These are phyloP conservation scores for Cucurbita ficifolia DNA, from an alignment of 306 rosid genomes.

Conservation along the genomic window DNA sequence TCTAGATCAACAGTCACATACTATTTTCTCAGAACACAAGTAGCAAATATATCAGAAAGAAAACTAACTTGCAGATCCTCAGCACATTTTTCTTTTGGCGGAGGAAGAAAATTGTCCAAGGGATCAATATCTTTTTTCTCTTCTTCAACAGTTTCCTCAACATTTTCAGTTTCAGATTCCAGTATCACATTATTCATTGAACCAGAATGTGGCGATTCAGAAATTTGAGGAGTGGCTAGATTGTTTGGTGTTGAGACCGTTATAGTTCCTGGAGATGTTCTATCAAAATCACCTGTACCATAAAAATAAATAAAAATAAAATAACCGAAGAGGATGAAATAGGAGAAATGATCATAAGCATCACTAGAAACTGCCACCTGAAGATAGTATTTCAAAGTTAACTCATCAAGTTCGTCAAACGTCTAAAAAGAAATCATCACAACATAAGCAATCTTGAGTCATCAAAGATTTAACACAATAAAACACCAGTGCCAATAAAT, in stretches of 20 bases:
- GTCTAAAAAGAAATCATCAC: not conserved
- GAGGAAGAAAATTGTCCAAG: constrained; percentile 65
- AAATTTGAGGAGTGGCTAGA: constrained; percentile 38
- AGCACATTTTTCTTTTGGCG: constrained; percentile 56
- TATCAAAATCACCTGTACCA: constrained; percentile 49
- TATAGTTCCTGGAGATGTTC: constrained; percentile 30
- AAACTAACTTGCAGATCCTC: constrained; percentile 74
- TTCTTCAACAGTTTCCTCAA: constrained; percentile 29
- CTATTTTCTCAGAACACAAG: not conserved
- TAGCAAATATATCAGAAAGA: not conserved
- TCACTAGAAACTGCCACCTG: not conserved
- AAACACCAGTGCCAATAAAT: not conserved
- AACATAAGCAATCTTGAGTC: not conserved
- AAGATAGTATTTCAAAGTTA: not conserved
- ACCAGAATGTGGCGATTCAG: constrained; percentile 39
- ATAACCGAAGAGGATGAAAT: not conserved
- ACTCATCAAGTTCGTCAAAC: not conserved
- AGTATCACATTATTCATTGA: constrained; percentile 19
- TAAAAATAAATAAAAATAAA: constrained; percentile 1
- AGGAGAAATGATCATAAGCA: not conserved
- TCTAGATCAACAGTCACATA: not conserved
- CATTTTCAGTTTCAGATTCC: constrained; percentile 35
- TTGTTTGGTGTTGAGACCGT: constrained; percentile 34
- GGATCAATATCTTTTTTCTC: constrained; percentile 33
- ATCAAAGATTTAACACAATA: not conserved